A percentile compares a stretch with the other conserved stretches of the same genome.
Evolutionary conservation across 768 basidiomycete species (phyloP).

Genomic region (Lactifluus volemus): DNA sequence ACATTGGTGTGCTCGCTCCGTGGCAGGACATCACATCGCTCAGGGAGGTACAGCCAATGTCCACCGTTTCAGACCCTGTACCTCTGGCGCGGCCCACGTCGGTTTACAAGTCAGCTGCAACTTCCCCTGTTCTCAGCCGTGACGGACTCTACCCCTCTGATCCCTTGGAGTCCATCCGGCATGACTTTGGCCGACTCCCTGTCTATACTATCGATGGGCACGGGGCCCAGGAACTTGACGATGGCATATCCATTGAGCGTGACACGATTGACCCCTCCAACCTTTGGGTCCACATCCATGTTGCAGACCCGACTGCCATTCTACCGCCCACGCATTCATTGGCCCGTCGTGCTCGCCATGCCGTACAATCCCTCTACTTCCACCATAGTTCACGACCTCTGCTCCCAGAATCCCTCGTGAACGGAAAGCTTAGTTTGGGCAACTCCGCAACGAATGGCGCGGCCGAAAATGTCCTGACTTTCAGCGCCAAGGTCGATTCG

Average conservation of each 20-base stretch:
- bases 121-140: conserved; percentile 33
- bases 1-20: conserved; percentile 66
- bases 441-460: conserved; percentile 24
- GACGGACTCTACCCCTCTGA: conserved; percentile 61
- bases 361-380: conserved; percentile 53
- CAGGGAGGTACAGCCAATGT: not conserved
- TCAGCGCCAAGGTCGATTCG: conserved; percentile 62
- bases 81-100: not conserved
- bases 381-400: conserved; percentile 57
- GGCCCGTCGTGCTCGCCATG: conserved; percentile 45
- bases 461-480: conserved; percentile 60
- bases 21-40: conserved; percentile 60
- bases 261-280: conserved; percentile 48
- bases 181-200: conserved; percentile 74
- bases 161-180: conserved; percentile 59
- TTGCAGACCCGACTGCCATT: conserved; percentile 84
- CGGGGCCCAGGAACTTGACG: conserved; percentile 81
- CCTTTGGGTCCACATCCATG: conserved; percentile 82
- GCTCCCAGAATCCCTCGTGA: conserved; percentile 53
- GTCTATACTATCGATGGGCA: conserved; percentile 86
- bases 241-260: conserved; percentile 81
- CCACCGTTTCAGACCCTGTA: not conserved
- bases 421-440: conserved; percentile 45
- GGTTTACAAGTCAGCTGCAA: not conserved
- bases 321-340: conserved; percentile 64